phyloP scores from a whole-genome alignment of 148 eudicot species.

The Tetragonia tetragonoides region DNA sequence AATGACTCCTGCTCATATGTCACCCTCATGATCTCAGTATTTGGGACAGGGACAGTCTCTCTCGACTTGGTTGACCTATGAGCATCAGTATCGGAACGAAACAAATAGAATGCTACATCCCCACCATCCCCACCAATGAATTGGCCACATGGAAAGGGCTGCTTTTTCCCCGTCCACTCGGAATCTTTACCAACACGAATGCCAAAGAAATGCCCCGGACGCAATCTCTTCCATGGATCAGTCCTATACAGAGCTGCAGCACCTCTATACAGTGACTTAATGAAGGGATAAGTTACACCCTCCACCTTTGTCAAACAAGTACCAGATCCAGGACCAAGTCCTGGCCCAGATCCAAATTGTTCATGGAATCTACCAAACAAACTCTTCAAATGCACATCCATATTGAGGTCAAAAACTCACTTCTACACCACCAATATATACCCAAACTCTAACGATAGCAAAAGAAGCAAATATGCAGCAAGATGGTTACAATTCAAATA shows the following conservation, averaged over 20 bases:
- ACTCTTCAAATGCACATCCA: constrained; percentile 64
- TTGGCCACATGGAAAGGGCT: constrained; percentile 57
- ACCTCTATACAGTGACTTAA: constrained; percentile 56
- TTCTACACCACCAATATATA: not conserved
- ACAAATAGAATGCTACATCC: constrained; percentile 56
- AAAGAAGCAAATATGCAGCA: constrained; percentile 4
- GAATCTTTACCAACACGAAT: constrained; percentile 55
- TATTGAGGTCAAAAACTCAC: constrained; percentile 12
- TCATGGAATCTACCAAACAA: constrained; percentile 57
- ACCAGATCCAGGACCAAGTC: constrained; percentile 67
- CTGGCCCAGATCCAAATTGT: constrained; percentile 71
- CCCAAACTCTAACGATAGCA: not conserved
- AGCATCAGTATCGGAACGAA: constrained; percentile 53
- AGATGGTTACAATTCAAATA: not conserved
- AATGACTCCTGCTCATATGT: constrained; percentile 52
- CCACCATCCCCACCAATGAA: constrained; percentile 68
- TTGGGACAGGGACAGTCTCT: constrained; percentile 49
- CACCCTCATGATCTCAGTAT: constrained; percentile 57
- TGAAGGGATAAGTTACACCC: constrained; percentile 40
- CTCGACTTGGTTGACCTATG: constrained; percentile 40
- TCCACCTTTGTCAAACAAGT: constrained; percentile 56
- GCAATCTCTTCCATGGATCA: constrained; percentile 64
- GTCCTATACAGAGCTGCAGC: constrained; percentile 60
- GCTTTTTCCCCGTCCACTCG: constrained; percentile 52
- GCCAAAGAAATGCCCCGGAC: constrained; percentile 54